These are phyloP conservation scores for Colletotrichum zoysiae DNA, from an alignment of 2,329 filamentous ascomycete species.

Conservation along the genomic window DNA sequence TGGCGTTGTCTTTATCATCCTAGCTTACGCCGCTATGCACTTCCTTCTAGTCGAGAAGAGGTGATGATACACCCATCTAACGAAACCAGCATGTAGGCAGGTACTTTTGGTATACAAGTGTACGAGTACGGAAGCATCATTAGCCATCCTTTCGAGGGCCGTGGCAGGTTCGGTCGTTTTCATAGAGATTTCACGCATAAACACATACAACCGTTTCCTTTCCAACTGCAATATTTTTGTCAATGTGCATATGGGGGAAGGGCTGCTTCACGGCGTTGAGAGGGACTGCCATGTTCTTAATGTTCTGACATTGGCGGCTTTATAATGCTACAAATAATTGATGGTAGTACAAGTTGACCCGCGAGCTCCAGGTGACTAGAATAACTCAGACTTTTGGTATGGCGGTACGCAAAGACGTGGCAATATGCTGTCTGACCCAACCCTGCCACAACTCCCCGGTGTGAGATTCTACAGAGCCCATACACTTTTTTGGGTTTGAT, in stretches of 20 bases:
- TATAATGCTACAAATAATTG: constrained; percentile 42
- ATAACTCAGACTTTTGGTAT: constrained; percentile 13
- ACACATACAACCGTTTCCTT: constrained; percentile 30
- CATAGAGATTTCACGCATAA: constrained; percentile 33
- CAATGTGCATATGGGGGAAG: constrained; percentile 36
- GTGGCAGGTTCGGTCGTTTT: constrained; percentile 31
- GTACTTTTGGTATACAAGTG: constrained; percentile 30
- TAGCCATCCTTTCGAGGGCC: not conserved
- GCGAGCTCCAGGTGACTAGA: constrained; percentile 17
- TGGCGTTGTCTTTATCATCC: constrained; percentile 83
- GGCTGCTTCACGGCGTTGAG: constrained; percentile 27
- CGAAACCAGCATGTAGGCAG: not conserved
- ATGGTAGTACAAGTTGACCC: constrained; percentile 37
- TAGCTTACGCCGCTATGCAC: constrained; percentile 95
- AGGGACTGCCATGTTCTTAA: constrained; percentile 19
- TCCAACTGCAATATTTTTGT: constrained; percentile 26
- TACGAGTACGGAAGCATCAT: constrained; percentile 32
- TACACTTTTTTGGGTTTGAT: constrained; percentile 18
- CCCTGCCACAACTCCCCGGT: constrained; percentile 16
- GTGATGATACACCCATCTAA: constrained; percentile 53
- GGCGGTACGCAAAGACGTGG: constrained; percentile 17
- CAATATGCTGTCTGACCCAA: constrained; percentile 17
- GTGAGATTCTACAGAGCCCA: constrained; percentile 28
- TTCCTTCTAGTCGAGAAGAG: constrained; percentile 90
- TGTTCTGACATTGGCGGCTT: constrained; percentile 32